Evolutionary conservation across 306 rosid genomes (phyloP).

Genomic region (Carpinus viminea): DNA sequence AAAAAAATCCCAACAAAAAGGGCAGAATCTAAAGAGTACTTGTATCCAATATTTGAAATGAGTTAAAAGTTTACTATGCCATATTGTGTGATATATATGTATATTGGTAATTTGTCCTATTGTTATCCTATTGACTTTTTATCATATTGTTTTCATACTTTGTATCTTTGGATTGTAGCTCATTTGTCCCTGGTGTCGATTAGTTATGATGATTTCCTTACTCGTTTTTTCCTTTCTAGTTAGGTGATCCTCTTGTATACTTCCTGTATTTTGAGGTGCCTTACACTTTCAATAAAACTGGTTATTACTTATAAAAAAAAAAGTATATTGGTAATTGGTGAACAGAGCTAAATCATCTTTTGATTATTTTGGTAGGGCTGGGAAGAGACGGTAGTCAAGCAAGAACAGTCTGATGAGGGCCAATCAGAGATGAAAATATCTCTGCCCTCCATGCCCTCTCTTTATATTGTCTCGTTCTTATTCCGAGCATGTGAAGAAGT

Average conservation of each 20-base stretch:
- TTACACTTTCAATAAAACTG: too few relatives aligned
- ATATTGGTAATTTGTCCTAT: not conserved
- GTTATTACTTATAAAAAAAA: too few relatives aligned
- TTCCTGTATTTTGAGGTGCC: too few relatives aligned
- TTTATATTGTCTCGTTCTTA: conserved; percentile 75
- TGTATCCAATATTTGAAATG: not conserved
- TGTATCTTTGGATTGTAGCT: too few relatives aligned
- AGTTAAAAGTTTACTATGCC: not conserved
- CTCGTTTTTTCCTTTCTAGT: too few relatives aligned
- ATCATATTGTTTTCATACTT: too few relatives aligned
- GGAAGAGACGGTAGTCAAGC: conserved; percentile 90
- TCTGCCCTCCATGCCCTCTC: conserved; percentile 96
- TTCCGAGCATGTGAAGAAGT: conserved; percentile 88
- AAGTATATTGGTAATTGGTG: not conserved
- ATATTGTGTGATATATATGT: conserved; percentile 1
- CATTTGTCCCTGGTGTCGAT: too few relatives aligned
- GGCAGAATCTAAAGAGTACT: not conserved
- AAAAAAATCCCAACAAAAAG: not conserved
- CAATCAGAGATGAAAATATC: conserved; percentile 86
- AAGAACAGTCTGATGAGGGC: conserved; percentile 73
- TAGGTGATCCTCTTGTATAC: too few relatives aligned
- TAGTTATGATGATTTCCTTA: too few relatives aligned
- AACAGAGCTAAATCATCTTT: conserved; percentile 8
- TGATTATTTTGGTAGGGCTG: conserved; percentile 70
- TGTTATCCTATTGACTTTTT: too few relatives aligned